Conservation (phyloP, 1,139 yeast species). For the Taphrina confusa region DNA sequence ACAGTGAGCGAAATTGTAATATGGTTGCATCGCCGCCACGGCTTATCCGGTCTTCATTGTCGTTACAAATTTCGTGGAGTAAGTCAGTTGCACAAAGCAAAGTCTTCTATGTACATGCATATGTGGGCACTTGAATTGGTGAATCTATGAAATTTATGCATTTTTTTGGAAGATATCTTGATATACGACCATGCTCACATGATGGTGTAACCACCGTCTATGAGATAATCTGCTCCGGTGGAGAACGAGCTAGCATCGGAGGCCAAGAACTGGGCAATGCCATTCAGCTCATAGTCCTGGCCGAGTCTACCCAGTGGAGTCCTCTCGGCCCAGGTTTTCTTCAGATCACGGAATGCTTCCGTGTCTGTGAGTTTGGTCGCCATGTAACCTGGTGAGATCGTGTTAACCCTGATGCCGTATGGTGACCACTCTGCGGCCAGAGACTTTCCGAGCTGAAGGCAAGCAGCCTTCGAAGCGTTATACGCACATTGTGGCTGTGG, state of each 20-base stretch:
- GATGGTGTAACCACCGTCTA: conserved; percentile 59
- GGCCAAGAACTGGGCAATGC: conserved; percentile 52
- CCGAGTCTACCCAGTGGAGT: conserved; percentile 84
- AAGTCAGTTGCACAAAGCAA: too few relatives aligned
- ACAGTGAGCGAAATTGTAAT: too few relatives aligned
- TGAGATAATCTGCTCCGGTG: conserved; percentile 76
- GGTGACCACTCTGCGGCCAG: conserved; percentile 86
- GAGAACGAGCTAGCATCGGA: conserved; percentile 81
- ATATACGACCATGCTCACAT: too few relatives aligned
- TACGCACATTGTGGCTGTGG: conserved; percentile 82
- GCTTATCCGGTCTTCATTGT: too few relatives aligned
- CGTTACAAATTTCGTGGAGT: too few relatives aligned
- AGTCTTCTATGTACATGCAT: too few relatives aligned
- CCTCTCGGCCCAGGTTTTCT: conserved; percentile 64
- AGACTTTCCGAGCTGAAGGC: conserved; percentile 59
- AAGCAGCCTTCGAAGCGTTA: conserved; percentile 36
- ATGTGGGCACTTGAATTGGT: too few relatives aligned
- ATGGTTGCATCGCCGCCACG: too few relatives aligned
- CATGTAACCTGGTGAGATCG: conserved; percentile 81
- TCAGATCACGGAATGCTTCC: conserved; percentile 53
- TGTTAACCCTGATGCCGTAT: conserved; percentile 71
- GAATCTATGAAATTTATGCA: too few relatives aligned
- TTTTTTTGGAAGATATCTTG: too few relatives aligned
- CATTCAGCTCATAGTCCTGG: conserved; percentile 73
- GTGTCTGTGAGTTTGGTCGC: conserved; percentile 58